Percentiles rank a stretch among this genome's conserved stretches.
Conservation (phyloP, 306 rosid species). For the Abrus pulchellus region DNA sequence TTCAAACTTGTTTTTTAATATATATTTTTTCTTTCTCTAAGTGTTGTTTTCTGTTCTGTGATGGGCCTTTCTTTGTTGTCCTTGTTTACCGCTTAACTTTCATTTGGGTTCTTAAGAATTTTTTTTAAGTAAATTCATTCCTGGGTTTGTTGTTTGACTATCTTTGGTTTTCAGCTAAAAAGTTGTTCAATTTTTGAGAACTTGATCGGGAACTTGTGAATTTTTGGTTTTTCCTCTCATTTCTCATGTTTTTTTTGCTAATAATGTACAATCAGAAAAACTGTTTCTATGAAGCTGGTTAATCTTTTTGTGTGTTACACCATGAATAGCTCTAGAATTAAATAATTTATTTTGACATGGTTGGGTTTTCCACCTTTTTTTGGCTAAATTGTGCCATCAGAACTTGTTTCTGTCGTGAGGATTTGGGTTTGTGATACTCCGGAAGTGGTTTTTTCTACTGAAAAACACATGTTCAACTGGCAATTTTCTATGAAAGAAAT, state of each 20-base stretch:
- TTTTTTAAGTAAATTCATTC: background rate
- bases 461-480: background rate
- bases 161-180: slow-evolving; percentile 19
- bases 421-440: slow-evolving; percentile 26
- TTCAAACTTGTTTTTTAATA: slow-evolving; percentile 6
- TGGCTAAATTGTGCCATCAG: background rate
- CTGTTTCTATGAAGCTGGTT: slow-evolving; percentile 56
- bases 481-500: slow-evolving; percentile 32
- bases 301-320: slow-evolving; percentile 29
- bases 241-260: slow-evolving; percentile 44
- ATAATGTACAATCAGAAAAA: slow-evolving; percentile 40
- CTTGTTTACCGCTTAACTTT: slow-evolving; percentile 22
- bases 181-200: slow-evolving; percentile 37
- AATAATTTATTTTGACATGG: slow-evolving; percentile 6
- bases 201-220: slow-evolving; percentile 41
- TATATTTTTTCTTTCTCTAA: slow-evolving; percentile 17
- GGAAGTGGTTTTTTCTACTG: slow-evolving; percentile 28
- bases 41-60: background rate
- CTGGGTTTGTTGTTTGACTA: background rate
- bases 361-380: background rate
- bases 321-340: slow-evolving; percentile 24
- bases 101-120: background rate
- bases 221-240: slow-evolving; percentile 6
- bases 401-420: slow-evolving; percentile 13
- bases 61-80: background rate